phyloP scores from a whole-genome alignment of 164 flowering plant species.

The Magnolia changhungtana region DNA sequence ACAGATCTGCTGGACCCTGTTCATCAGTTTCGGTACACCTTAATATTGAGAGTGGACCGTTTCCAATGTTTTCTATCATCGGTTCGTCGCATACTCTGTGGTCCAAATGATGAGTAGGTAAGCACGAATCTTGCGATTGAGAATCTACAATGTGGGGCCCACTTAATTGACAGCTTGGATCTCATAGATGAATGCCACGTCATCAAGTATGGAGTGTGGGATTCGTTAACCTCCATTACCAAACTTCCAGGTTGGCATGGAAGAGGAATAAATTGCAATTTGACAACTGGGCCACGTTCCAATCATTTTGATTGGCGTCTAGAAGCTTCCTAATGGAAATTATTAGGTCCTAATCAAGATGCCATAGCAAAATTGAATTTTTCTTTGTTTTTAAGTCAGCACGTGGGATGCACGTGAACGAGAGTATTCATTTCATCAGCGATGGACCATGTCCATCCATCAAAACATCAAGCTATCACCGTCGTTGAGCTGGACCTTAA shows the following conservation, averaged over 20 bases:
- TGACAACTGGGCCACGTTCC: conserved; percentile 3
- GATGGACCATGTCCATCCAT: no score
- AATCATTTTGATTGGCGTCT: background rate
- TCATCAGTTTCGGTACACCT: no score
- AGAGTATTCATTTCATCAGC: background rate
- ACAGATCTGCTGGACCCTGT: no score
- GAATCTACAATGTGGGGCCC: background rate
- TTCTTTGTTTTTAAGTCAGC: background rate
- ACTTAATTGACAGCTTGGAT: background rate
- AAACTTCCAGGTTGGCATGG: background rate
- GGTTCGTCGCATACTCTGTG: no score
- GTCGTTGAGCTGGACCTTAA: no score
- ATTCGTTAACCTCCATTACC: background rate
- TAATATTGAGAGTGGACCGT: no score
- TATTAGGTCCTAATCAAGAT: background rate
- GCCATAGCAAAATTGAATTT: background rate
- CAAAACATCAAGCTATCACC: no score
- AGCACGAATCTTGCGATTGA: no score
- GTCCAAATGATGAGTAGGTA: no score
- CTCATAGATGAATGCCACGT: no score
- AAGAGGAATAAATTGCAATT: background rate
- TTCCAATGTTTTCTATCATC: no score
- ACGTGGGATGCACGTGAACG: background rate
- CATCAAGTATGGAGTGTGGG: background rate
- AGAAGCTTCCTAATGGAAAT: background rate